Percentiles rank a stretch among this genome's conserved stretches.
phyloP scores from a whole-genome alignment of 2,329 filamentous ascomycete species.

The Cercospora sesami region DNA sequence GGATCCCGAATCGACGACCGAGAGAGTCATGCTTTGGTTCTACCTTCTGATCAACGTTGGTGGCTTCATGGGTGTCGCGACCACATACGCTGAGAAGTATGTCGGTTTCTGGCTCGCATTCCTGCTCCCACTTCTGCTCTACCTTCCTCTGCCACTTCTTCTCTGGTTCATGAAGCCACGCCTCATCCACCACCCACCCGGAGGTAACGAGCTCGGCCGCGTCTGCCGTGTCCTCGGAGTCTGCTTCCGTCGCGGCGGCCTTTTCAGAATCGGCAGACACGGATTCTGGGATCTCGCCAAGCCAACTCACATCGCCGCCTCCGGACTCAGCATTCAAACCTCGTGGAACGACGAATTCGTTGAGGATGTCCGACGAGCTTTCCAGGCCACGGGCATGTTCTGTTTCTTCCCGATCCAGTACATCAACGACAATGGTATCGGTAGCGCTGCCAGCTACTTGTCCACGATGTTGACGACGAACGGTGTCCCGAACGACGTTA shows the following conservation, averaged over 20 bases:
- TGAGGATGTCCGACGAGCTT: conserved; percentile 66
- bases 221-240: conserved; percentile 30
- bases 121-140: conserved; percentile 61
- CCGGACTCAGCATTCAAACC: conserved; percentile 24
- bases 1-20: conserved; percentile 49
- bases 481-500: conserved; percentile 50
- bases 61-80: conserved; percentile 27
- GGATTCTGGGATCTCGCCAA: conserved; percentile 35
- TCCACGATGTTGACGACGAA: conserved; percentile 35
- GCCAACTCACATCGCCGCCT: conserved; percentile 32
- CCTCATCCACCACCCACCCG: conserved; percentile 30
- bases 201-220: conserved; percentile 30
- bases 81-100: conserved; percentile 61
- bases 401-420: conserved; percentile 50
- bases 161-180: conserved; percentile 34
- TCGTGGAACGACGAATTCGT: conserved; percentile 68
- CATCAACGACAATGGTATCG: conserved; percentile 40
- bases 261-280: conserved; percentile 23
- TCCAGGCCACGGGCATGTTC: conserved; percentile 58
- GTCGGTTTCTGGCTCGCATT: conserved; percentile 67
- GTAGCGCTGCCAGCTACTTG: conserved; percentile 28
- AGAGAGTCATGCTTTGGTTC: conserved; percentile 60
- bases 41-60: conserved; percentile 70
- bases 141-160: conserved; percentile 49
- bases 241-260: conserved; percentile 23